These are phyloP conservation scores for Geotrichum ghanense DNA, from an alignment of 805 yeast genomes.

Conservation along the genomic window DNA sequence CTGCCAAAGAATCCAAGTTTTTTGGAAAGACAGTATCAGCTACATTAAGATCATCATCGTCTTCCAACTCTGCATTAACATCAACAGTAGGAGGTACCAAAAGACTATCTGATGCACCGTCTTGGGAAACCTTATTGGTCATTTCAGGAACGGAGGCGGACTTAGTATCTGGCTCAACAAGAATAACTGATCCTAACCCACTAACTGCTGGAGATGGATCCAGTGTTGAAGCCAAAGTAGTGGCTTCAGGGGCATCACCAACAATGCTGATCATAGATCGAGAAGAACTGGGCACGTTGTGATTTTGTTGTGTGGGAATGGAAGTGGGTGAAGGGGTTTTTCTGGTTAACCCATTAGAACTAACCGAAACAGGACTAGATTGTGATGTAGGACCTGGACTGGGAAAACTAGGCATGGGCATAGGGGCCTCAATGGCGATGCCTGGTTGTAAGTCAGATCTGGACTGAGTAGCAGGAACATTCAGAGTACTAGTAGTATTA, in stretches of 20 bases:
- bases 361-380: conserved; percentile 1
- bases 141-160: conserved; percentile 4
- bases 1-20: conserved; percentile 21
- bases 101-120: conserved; percentile 3
- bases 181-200: conserved; percentile 2
- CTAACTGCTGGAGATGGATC: conserved; percentile 3
- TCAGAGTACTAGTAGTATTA: not conserved
- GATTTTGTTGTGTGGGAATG: conserved; percentile 1
- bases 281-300: conserved; percentile 1
- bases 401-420: not conserved
- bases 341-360: conserved; percentile 1
- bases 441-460: not conserved
- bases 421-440: conserved; percentile 4
- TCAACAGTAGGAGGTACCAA: conserved; percentile 2
- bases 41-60: conserved; percentile 13
- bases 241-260: not conserved
- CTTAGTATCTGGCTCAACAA: not conserved
- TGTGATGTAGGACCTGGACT: not conserved
- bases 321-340: not conserved
- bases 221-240: conserved; percentile 1
- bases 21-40: conserved; percentile 26
- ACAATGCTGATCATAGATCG: not conserved
- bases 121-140: not conserved
- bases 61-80: conserved; percentile 6
- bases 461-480: conserved; percentile 10